Conservation (phyloP, 176 grass and related monocot genomes). For the Dendrocalamus sinicus region DNA sequence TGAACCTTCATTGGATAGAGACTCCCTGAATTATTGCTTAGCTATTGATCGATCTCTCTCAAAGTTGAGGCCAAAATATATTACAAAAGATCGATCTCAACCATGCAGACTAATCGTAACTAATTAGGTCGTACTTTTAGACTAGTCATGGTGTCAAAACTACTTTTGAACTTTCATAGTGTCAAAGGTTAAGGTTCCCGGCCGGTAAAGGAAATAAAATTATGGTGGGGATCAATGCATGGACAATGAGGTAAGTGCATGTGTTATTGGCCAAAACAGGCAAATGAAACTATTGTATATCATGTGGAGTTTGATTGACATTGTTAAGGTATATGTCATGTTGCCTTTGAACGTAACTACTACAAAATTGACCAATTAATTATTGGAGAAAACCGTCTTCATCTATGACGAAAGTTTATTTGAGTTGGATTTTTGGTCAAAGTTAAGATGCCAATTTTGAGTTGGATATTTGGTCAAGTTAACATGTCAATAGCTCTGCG, state of each 20-base stretch:
- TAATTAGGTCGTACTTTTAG: not conserved
- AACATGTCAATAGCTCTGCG: too few relatives aligned
- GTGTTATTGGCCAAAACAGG: not conserved
- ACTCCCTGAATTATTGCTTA: too few relatives aligned
- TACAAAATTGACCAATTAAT: not conserved
- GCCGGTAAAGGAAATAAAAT: not conserved
- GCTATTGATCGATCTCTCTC: not conserved
- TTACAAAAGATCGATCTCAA: not conserved
- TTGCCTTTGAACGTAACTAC: slow-evolving; percentile 12
- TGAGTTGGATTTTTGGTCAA: not conserved
- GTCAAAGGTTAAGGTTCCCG: slow-evolving; percentile 10
- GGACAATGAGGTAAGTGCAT: not conserved
- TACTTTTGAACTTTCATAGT: slow-evolving; percentile 23
- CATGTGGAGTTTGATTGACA: not conserved
- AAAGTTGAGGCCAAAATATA: not conserved
- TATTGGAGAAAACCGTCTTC: not conserved
- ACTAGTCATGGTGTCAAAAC: not conserved
- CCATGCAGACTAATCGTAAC: not conserved
- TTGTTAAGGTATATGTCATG: not conserved
- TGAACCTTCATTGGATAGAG: too few relatives aligned
- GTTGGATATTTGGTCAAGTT: not conserved
- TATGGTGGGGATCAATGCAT: not conserved
- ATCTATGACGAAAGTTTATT: not conserved
- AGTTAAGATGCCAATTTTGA: not conserved
- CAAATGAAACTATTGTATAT: not conserved